Percentiles rank a stretch among this genome's conserved stretches.
Conservation (phyloP, 2,329 filamentous ascomycete species). For the Ophiocordyceps robertsii region DNA sequence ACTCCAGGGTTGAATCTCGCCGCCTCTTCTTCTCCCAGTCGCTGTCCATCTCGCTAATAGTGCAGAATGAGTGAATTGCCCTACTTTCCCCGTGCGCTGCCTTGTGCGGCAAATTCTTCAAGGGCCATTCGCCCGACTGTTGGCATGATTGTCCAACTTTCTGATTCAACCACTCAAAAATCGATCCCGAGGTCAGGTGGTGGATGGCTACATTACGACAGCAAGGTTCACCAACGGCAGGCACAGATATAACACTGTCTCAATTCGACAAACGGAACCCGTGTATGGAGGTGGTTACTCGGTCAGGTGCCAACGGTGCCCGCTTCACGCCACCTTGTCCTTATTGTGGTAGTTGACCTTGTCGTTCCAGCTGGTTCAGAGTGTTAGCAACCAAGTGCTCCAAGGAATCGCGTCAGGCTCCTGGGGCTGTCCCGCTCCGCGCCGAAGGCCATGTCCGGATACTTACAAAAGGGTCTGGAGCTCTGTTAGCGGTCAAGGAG, state of each 20-base stretch:
- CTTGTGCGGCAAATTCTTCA: too few species aligned
- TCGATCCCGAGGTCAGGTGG: too few species aligned
- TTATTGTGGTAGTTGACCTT: slow-evolving; percentile 95
- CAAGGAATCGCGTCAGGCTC: neutral
- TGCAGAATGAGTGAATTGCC: too few species aligned
- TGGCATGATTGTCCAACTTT: too few species aligned
- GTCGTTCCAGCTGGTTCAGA: slow-evolving; percentile 68
- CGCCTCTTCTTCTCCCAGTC: too few species aligned
- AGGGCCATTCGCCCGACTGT: too few species aligned
- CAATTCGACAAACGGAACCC: slow-evolving; percentile 20
- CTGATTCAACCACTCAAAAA: too few species aligned
- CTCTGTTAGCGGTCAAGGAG: slow-evolving; percentile 11
- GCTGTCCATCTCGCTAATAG: too few species aligned
- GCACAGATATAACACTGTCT: neutral
- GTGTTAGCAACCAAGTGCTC: neutral
- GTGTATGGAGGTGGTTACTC: slow-evolving; percentile 14
- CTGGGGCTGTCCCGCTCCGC: neutral
- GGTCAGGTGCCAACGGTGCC: slow-evolving; percentile 12
- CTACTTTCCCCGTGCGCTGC: too few species aligned
- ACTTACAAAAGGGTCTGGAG: slow-evolving; percentile 39
- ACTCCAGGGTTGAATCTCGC: too few species aligned
- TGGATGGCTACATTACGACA: too few species aligned
- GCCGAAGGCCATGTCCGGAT: neutral
- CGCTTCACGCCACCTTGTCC: slow-evolving; percentile 49
- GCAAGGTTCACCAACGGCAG: too few species aligned